Evolutionary conservation across 768 basidiomycete species (phyloP), one percentile per base, ranked within the genome.

Genomic region (Cystofilobasidium macerans): DNA sequence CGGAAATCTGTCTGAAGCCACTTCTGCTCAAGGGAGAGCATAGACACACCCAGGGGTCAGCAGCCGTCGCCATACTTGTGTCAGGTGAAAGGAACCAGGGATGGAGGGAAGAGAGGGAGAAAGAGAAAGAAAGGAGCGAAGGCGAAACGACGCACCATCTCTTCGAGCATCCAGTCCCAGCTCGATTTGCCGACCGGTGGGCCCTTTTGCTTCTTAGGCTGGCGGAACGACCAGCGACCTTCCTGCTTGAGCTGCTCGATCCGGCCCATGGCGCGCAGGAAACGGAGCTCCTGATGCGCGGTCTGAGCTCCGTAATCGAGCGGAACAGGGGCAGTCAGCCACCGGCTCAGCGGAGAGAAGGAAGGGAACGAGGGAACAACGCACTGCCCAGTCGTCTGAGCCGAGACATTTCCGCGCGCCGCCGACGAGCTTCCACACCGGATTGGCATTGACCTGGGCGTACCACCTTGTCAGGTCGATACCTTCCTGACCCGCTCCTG

Each of bases 1-100:
- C 88, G 85, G 70, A 95, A 97, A 74, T 99, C 95, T 42, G 83
- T 83, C 32, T 89, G 87, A 83, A 99, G 86, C 95, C 95, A 99
- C 83, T 87, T 89, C 93, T 92, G 57, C 11, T 16, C 18, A 58
- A 59, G 13, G 11, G 28, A 14, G 38, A n/a, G 24, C 35, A 56
- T 22, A 2, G 13, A 45, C 22, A 61, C 14, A 14, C n/a, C n/a
- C n/a, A n/a, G n/a, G n/a, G n/a, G n/a, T n/a, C n/a, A n/a, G n/a
- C n/a, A n/a, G n/a, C n/a, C n/a, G n/a, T n/a, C n/a, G n/a, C 24
- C 26, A 3, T 48, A 13, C n/a, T 33, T n/a, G 20, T 66, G 38
- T 48, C 58, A 35, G 43, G 13, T 22, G 45, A n/a, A 24, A 47
- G 43, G 13, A 57, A 32, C 33, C 18, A 53, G 71, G 33, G 20